Evolutionary conservation across 2,329 filamentous ascomycete species (phyloP).

Genomic region (Aureobasidium sp.): DNA sequence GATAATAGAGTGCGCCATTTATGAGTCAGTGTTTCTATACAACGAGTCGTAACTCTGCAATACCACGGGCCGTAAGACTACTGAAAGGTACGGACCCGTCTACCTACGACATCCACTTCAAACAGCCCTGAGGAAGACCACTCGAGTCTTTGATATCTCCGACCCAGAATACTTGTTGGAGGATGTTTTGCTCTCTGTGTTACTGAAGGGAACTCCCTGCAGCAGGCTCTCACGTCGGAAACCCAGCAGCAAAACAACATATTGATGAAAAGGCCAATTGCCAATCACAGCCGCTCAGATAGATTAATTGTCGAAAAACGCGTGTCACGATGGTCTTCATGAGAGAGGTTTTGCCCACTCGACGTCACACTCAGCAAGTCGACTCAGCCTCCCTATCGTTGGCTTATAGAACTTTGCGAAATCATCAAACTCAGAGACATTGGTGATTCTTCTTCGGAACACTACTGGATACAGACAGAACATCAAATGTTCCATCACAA

Average conservation of each 20-base stretch:
- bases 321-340: not conserved
- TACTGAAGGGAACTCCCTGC: not conserved
- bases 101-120: not conserved
- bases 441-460: not conserved
- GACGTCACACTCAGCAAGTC: not conserved
- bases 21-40: conserved; percentile 4
- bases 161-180: not conserved
- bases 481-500: not conserved
- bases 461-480: not conserved
- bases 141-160: not conserved
- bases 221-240: not conserved
- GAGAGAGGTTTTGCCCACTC: not conserved
- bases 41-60: not conserved
- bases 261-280: not conserved
- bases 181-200: not conserved
- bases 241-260: not conserved
- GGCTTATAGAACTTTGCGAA: not conserved
- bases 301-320: conserved; percentile 1
- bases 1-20: conserved; percentile 11
- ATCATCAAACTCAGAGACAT: not conserved
- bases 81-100: not conserved
- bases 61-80: not conserved
- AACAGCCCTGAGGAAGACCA: not conserved
- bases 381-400: not conserved
- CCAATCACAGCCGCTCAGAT: not conserved